Evolutionary conservation across 129 eudicot genomes (phyloP), one percentile per base, ranked within the genome.

Genomic region (Lactuca saligna): DNA sequence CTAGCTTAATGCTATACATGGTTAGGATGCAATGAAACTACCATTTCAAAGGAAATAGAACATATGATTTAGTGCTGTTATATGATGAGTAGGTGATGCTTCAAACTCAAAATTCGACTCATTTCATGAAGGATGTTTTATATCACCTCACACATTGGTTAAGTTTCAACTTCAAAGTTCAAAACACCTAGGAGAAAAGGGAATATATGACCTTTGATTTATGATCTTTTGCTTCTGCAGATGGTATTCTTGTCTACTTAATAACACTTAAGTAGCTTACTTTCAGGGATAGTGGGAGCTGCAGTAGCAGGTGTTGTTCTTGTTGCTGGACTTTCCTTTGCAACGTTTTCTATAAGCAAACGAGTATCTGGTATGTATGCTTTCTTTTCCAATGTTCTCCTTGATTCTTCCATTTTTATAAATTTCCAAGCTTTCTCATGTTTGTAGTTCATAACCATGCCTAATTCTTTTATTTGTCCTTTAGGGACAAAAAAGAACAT

Each of bases 251-350:
- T 78, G 68, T 69, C 65, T 65, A 71, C 80, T 82, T 82, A 81
- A 79, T 87, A 83, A 91, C 82, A 74, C 82, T 77, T 59, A 53
- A 82, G 91, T 87, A 83, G 88, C 76, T 83, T 78, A 66, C 72
- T 84, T 82, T 82, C 98, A 93, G 98, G 95, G 79, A 70, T 89
- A 76, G 72, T 89, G 72, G 88, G 88, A 70, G 95, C 91, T 70
- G 97, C 92, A 82, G 81, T 84, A 29, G 97, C 96, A 58, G 94
- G 96, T 17, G 73, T 85, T 82, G 57, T 93, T 81, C 85, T 93
- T 57, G 80, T 85, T 60, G 86, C 92, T 17, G 96, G 98, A 57
- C 89, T 92, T 51, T 73, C 91, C 69, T 86, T 82, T 76, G 95
- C 95, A 62, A 82, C 95, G 33, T 61, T 86, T 55, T 83, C 95